phyloP scores from a whole-genome alignment of 2,329 filamentous ascomycete species.

The Leptographium lundbergii region DNA sequence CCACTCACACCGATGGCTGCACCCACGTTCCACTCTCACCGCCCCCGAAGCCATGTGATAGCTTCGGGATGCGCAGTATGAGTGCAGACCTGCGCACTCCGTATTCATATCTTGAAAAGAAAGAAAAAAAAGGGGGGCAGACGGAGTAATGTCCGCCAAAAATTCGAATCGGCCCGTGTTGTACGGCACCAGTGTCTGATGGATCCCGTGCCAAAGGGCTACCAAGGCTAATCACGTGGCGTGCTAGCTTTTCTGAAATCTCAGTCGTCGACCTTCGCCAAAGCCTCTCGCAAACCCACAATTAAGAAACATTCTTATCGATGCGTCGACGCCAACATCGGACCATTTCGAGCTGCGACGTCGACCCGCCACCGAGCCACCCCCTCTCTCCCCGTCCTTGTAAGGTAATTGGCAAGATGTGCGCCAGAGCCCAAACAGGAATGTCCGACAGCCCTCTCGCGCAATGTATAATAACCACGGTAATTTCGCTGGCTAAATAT shows the following conservation, averaged over 20 bases:
- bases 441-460: background rate
- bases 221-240: background rate
- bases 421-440: background rate
- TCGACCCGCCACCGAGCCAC: background rate
- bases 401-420: background rate
- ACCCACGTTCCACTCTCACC: background rate
- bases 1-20: background rate
- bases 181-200: background rate
- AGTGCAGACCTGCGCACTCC: background rate
- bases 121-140: background rate
- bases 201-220: background rate
- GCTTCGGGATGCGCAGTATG: background rate
- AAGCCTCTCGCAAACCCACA: background rate
- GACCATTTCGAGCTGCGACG: background rate
- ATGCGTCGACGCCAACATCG: background rate
- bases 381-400: background rate
- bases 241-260: background rate
- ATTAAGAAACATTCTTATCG: background rate
- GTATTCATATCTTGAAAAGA: background rate
- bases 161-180: slow-evolving; percentile 7
- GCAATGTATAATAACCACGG: background rate
- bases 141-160: background rate
- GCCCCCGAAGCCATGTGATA: background rate
- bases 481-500: background rate
- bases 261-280: background rate